Base-by-base conservation (phyloP, 768 basidiomycete genomes). In the Hericium erinaceus region DNA sequence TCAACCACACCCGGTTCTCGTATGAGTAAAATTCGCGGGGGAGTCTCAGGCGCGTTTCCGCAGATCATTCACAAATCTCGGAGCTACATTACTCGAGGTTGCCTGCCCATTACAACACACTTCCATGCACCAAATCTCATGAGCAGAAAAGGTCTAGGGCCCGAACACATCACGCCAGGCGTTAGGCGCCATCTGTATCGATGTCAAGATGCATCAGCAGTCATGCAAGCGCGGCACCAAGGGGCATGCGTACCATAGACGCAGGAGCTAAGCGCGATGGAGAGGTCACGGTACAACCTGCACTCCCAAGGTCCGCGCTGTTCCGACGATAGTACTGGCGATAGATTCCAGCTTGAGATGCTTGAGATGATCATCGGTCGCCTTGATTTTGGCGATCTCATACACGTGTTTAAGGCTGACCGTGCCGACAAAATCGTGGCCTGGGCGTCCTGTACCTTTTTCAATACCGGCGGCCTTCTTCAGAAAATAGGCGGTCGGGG, bases 311-410 rank as follows among this genome's bases (percentile, higher is more conserved):
- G 86, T 92, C 77, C 77, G 85, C 54, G 93, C 93, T 64, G 88
- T 91, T 52, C 92, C 95, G 63, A 97, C 75, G 61, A 98, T 78
- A 70, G 89, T 90, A 67, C 86, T 86, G 28, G 92, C 87, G 54
- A 99, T 87, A 64, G 84, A 83, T 76, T 97, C 90, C 61, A 95
- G 77, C 61, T 84, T 82, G 62, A 97, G 78, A 68, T 89, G 88
- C 74, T 82, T 88, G 77, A 97, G 75, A 70, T 92, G 87, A 61
- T 87, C 87, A 74, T 99, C 97, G 67, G 80, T 82, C 55, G 83
- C 80, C 77, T 99, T 99, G 72, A 99, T 89, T 80, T 91, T 95
- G 39, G 95, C 92, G 69, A 99, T 97, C 78, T 98, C 97, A 72
- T 94, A 98, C 69, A 98, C 81, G 77, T 98, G 95, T 78, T 99